Percentiles rank a stretch among this genome's conserved stretches.
phyloP scores from a whole-genome alignment of 208 protist genomes.

The Leishmania braziliensis region DNA sequence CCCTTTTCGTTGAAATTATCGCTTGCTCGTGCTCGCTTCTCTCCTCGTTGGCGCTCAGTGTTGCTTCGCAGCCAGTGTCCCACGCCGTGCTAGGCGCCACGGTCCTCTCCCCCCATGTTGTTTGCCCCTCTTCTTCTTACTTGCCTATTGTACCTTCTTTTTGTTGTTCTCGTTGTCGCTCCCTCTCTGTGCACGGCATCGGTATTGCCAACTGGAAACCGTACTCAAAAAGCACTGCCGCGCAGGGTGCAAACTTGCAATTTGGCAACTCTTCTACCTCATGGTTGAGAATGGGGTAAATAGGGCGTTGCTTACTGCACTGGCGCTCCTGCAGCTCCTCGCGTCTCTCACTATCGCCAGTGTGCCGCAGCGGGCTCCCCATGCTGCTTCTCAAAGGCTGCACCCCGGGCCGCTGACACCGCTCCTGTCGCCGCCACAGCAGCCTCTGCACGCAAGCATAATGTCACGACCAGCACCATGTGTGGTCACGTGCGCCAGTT shows the following conservation, averaged over 20 bases:
- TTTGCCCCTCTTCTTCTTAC: not conserved
- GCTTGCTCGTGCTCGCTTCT: not conserved
- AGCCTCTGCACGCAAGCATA: not conserved
- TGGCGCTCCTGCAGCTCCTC: not conserved
- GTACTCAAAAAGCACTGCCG: not conserved
- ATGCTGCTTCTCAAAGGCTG: too few relatives aligned
- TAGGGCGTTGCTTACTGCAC: not conserved
- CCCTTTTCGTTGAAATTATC: not conserved
- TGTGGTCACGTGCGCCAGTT: not conserved
- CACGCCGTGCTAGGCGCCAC: not conserved
- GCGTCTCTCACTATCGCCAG: not conserved
- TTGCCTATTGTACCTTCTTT: not conserved
- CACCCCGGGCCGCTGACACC: too few relatives aligned
- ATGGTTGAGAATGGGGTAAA: not conserved
- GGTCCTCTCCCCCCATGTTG: constrained; percentile 1
- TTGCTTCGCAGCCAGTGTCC: not conserved
- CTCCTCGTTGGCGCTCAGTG: too few relatives aligned
- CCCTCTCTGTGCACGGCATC: not conserved
- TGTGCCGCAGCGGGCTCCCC: too few relatives aligned
- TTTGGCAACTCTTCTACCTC: not conserved
- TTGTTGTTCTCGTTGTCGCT: not conserved
- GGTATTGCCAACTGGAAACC: not conserved
- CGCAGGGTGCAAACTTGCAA: not conserved
- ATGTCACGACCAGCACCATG: not conserved
- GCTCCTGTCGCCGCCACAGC: not conserved